These are phyloP conservation scores for Podospora pseudopauciseta DNA, from an alignment of 495 filamentous ascomycete genomes.

Conservation along the genomic window DNA sequence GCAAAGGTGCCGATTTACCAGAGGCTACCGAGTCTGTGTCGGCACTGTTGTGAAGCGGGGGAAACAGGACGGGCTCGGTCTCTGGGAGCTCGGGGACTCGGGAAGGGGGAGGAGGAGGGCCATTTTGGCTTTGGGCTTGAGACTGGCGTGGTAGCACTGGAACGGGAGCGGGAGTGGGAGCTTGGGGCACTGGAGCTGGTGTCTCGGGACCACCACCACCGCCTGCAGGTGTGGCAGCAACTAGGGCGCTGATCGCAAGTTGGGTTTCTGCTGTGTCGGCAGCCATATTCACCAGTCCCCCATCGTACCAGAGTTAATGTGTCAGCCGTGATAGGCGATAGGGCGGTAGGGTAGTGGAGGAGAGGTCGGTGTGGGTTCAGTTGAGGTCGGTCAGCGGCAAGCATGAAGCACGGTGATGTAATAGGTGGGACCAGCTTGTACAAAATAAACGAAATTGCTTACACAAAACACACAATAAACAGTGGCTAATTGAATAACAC, in stretches of 20 bases:
- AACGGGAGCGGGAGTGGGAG: background rate
- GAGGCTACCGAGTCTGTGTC: constrained; percentile 29
- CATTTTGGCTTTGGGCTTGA: background rate
- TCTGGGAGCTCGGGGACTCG: constrained; percentile 2
- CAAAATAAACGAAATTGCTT: too few species aligned
- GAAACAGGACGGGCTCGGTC: constrained; percentile 30
- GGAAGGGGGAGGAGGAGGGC: constrained; percentile 6
- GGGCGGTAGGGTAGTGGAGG: background rate
- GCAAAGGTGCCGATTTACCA: constrained; percentile 18
- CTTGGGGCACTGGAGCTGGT: background rate
- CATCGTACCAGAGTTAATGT: background rate
- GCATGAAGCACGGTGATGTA: background rate
- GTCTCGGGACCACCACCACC: constrained; percentile 1
- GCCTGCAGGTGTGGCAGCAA: background rate
- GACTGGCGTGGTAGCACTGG: background rate
- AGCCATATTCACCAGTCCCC: constrained; percentile 10
- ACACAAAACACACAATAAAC: too few species aligned
- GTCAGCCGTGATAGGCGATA: background rate
- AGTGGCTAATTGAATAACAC: too few species aligned
- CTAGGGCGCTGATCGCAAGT: constrained; percentile 16
- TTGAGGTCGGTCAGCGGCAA: background rate
- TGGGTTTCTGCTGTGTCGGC: constrained; percentile 23
- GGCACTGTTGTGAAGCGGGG: constrained; percentile 44
- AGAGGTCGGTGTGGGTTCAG: background rate
- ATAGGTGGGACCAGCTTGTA: background rate